Evolutionary conservation across 2,329 filamentous ascomycete species (phyloP), one percentile per base, ranked within the genome.

Genomic region (Hypoxylon sp.): DNA sequence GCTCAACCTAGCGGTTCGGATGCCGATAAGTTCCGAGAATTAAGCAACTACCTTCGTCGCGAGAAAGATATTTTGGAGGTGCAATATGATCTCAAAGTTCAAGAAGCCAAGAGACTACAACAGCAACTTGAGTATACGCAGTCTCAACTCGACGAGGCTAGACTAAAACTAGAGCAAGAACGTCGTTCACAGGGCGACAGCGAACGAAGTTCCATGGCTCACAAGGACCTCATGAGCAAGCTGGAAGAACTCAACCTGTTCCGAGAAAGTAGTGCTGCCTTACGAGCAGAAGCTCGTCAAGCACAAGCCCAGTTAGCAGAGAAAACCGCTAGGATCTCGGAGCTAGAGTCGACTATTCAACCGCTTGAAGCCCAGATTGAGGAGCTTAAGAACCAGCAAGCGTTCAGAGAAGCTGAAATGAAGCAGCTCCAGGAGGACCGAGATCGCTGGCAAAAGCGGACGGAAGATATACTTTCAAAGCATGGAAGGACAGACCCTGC

Each of bases 1-100:
- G 79, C 85, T 0, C 80, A 86, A 14, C 80, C 85, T 5, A 81
- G 87, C 3, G 85, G 89, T 55, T 84, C 88, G 36, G 89, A 88
- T 43, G 82, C 90, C 9, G 92, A 93, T 71, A 93, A 92, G 58
- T 87, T 97, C 9, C 92, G 96, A 68, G 95, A 98, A 75, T 88
- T 99, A 62, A 97, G 97, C 80, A 91, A 89, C 68, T 99, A 96
- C 79, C 84, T 99, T 67, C 91, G 95, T 49, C 91, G 93, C 45
- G 97, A 99, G 81, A 99, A 98, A 83, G 96, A 98, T 78, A 98
- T 99, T 71, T 87, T 98, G 7, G 95, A 99, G 74, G 93, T 98
- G n/a, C 95, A 98, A 76, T 92, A 94, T 74, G 94, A 98, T 73
- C 85, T 98, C 48, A 94, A 95, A 74, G 86, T 90, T 0, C 93